These are phyloP conservation scores for Hypoxylon sp. DNA, from an alignment of 2,329 filamentous ascomycete genomes.

Conservation along the genomic window DNA sequence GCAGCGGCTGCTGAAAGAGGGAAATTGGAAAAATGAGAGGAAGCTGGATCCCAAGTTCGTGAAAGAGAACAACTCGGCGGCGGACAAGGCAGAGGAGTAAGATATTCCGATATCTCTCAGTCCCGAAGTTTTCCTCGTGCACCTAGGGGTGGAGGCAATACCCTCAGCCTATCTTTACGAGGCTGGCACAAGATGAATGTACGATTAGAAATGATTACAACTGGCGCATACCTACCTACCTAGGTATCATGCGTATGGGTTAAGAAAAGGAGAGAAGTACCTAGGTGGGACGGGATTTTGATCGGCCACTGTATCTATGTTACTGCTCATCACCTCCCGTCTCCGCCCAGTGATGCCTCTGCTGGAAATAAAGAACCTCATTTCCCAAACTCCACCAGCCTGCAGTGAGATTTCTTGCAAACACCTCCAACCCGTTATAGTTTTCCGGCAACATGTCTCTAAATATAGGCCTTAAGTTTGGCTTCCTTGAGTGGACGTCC, in stretches of 20 bases:
- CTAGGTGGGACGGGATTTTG: background rate
- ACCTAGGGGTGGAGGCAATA: background rate
- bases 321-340: slow-evolving; percentile 21
- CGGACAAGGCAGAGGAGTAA: background rate
- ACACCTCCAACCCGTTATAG: slow-evolving; percentile 77
- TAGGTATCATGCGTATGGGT: slow-evolving; percentile 36
- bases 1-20: slow-evolving; percentile 66
- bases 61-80: slow-evolving; percentile 44
- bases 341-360: slow-evolving; percentile 63
- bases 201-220: slow-evolving; percentile 18
- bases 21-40: slow-evolving; percentile 68
- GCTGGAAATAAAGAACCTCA: slow-evolving; percentile 78
- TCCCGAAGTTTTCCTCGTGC: background rate
- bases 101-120: background rate
- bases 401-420: slow-evolving; percentile 78
- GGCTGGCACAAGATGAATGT: slow-evolving; percentile 27
- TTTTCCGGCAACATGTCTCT: slow-evolving; percentile 63
- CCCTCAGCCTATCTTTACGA: slow-evolving; percentile 17
- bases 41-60: slow-evolving; percentile 63
- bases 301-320: slow-evolving; percentile 24
- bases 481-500: slow-evolving; percentile 83
- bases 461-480: slow-evolving; percentile 74
- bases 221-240: no score
- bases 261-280: slow-evolving; percentile 13
- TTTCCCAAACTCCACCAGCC: slow-evolving; percentile 87